Percentiles rank a stretch among this genome's conserved stretches.
Evolutionary conservation across 129 eudicot genomes (phyloP).

Genomic region (Escallonia herrerae): DNA sequence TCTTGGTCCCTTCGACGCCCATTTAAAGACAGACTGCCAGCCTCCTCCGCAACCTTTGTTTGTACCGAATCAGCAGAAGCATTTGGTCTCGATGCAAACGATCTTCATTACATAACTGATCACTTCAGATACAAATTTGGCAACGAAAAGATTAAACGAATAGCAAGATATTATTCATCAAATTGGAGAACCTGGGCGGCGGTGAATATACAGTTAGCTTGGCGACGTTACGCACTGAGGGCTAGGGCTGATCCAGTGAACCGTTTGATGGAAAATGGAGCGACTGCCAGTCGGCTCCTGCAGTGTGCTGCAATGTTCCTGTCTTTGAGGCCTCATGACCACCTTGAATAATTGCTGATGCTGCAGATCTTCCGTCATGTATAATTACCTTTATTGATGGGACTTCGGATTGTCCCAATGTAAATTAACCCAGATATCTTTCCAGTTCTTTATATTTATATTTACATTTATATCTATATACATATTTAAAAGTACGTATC

Average conservation of each 20-base stretch:
- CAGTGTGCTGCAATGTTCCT: slow-evolving; percentile 68
- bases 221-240: slow-evolving; percentile 72
- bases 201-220: slow-evolving; percentile 77
- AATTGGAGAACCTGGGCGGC: slow-evolving; percentile 99
- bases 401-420: too few species aligned
- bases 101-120: slow-evolving; percentile 75
- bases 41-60: slow-evolving; percentile 82
- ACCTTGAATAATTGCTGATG: slow-evolving; percentile 38
- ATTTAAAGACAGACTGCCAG: slow-evolving; percentile 69
- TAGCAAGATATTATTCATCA: slow-evolving; percentile 70
- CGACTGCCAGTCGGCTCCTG: slow-evolving; percentile 38
- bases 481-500: too few species aligned
- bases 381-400: not conserved
- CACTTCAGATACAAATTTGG: slow-evolving; percentile 92
- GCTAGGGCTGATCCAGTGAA: slow-evolving; percentile 29
- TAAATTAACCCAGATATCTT: too few species aligned
- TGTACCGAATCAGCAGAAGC: slow-evolving; percentile 76
- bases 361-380: too few species aligned
- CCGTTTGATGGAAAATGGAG: slow-evolving; percentile 27
- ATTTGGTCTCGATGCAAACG: slow-evolving; percentile 63
- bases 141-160: slow-evolving; percentile 69
- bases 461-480: too few species aligned
- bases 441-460: too few species aligned
- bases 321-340: slow-evolving; percentile 75
- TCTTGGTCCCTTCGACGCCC: slow-evolving; percentile 94